Base-by-base conservation (phyloP, 1,284 basidiomycete species). In the Psilocybe mexicana region DNA sequence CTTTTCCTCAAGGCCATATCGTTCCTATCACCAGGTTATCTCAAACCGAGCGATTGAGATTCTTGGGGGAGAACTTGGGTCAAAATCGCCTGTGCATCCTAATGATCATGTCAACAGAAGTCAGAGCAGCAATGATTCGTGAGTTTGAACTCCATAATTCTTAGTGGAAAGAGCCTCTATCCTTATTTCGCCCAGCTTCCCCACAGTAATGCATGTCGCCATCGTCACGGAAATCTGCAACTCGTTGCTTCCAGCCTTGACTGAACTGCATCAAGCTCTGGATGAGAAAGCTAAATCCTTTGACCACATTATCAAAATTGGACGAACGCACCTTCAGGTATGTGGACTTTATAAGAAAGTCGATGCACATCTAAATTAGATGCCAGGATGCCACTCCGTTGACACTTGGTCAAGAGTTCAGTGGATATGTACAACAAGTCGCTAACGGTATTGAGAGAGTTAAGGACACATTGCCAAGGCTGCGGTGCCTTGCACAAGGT, bases 81-180 rank as follows among this genome's bases (percentile, higher is more conserved):
- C 90, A 61, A 99, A 99, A 83, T 94, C 85, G 71, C 97, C 97
- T 28, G 96, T 99, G 10, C 97, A 99, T 76, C 97, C 97, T 45
- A 99, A 99, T 74, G 97, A 99, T 74, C 97, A 99, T 78, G 96
- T 98, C 70, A 99, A 99, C 82, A 98, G 93, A 92, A 95, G 93
- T 73, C 97, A 99, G 77, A 96, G 93, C 66, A 97, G 94, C 72
- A 99, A 99, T 73, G 97, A 99, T 77, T 96, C 96, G 92, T 93
- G 71, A 63, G 82, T 48, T 24, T n/a, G 5, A 12, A 18, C 18
- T 18, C 26, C 25, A 25, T 52, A 61, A 47, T 58, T 49, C 36
- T 42, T 40, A 45, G 28, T 23, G 11, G 26, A 11, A 14, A 33
- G 18, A 36, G 40, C 52, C 24, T 33, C 28, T n/a, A 23, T n/a